phyloP scores from a whole-genome alignment of 306 rosid species.

The Citrullus amarus region DNA sequence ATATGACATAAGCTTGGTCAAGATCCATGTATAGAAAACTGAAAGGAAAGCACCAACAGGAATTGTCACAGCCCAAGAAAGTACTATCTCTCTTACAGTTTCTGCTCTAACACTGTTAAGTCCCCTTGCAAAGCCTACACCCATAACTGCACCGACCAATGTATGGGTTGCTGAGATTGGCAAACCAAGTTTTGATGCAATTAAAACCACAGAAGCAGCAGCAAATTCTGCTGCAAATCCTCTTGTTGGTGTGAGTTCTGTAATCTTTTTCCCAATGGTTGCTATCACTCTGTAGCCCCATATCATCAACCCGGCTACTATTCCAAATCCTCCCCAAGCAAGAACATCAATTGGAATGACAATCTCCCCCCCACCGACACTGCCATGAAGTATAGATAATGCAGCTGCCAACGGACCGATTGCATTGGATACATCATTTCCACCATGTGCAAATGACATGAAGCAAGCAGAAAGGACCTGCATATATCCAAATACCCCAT shows the following conservation, averaged over 20 bases:
- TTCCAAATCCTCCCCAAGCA: constrained; percentile 99
- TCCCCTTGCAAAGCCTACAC: constrained; percentile 97
- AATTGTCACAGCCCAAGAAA: constrained; percentile 85
- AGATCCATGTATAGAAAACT: constrained; percentile 78
- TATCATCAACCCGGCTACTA: constrained; percentile 85
- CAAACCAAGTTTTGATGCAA: constrained; percentile 71
- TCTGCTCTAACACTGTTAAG: constrained; percentile 78
- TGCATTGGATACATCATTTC: constrained; percentile 95
- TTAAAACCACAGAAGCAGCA: constrained; percentile 84
- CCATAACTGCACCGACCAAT: constrained; percentile 96
- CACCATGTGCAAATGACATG: constrained; percentile 98
- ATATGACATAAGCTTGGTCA: constrained; percentile 57
- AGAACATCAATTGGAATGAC: constrained; percentile 86
- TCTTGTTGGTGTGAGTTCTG: constrained; percentile 91
- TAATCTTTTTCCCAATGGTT: constrained; percentile 88
- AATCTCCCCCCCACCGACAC: constrained; percentile 39
- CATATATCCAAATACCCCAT: constrained; percentile 93
- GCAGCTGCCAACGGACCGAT: constrained; percentile 95
- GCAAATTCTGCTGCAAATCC: constrained; percentile 99
- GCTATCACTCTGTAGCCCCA: constrained; percentile 98
- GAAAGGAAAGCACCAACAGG: constrained; percentile 73
- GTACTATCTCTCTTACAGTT: constrained; percentile 86
- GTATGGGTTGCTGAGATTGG: constrained; percentile 96
- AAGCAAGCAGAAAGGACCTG: constrained; percentile 94
- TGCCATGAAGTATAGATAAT: constrained; percentile 72